These are phyloP conservation scores for Eimeria sp. DNA, from an alignment of 169 alveolate species.

Conservation along the genomic window DNA sequence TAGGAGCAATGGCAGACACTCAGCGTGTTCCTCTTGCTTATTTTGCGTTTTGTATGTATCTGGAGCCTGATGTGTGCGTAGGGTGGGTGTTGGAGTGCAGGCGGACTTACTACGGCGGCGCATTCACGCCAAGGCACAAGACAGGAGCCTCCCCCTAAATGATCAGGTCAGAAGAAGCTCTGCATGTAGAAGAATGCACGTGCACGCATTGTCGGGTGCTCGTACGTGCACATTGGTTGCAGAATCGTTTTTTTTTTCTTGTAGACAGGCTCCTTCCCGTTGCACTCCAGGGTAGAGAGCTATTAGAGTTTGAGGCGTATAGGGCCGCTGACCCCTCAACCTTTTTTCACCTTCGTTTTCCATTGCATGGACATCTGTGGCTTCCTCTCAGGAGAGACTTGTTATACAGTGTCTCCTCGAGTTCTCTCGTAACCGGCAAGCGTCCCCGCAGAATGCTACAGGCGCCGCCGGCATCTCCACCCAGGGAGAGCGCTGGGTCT, in stretches of 20 bases:
- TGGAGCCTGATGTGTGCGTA: not conserved
- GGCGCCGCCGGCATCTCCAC: not conserved
- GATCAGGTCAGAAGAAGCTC: not conserved
- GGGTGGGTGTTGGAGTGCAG: constrained; percentile 13
- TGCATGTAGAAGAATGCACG: not conserved
- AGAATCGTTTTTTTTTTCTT: no score
- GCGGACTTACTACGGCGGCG: not conserved
- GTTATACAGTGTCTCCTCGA: not conserved
- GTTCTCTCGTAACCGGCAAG: not conserved
- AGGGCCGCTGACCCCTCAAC: not conserved
- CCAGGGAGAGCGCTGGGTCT: not conserved
- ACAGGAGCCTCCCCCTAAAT: not conserved
- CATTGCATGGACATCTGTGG: not conserved
- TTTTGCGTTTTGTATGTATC: not conserved
- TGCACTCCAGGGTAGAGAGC: no score
- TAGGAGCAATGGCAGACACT: not conserved
- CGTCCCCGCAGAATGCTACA: not conserved
- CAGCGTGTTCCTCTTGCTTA: not conserved
- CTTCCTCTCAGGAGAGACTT: constrained; percentile 21
- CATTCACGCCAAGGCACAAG: not conserved
- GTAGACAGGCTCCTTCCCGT: no score
- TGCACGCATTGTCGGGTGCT: no score
- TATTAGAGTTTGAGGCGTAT: no score
- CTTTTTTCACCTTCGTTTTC: not conserved
- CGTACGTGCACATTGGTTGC: no score